These are phyloP conservation scores for Pisolithus orientalis DNA, from an alignment of 768 basidiomycete species.

Conservation along the genomic window DNA sequence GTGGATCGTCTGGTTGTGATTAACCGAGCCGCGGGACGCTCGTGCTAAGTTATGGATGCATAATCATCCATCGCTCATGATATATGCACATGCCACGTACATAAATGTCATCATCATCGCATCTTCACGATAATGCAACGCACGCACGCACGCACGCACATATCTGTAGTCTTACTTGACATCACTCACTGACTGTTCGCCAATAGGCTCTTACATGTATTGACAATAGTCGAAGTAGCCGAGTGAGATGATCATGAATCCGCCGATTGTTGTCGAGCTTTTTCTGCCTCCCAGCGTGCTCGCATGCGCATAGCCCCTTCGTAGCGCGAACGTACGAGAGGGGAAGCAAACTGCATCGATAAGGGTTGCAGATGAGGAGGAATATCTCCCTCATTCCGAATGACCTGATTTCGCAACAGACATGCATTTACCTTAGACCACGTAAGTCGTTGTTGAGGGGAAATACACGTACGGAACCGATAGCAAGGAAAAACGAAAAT, in stretches of 20 bases:
- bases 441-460: neutral
- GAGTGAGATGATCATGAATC: constrained; percentile 6
- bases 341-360: constrained; percentile 49
- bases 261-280: constrained; percentile 19
- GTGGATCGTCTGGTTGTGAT: constrained; percentile 14
- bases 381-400: constrained; percentile 69
- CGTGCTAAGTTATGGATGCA: too few relatives aligned
- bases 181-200: constrained; percentile 5
- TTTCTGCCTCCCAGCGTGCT: constrained; percentile 71
- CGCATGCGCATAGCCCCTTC: constrained; percentile 69
- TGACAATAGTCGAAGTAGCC: constrained; percentile 1
- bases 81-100: too few relatives aligned
- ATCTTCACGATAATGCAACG: neutral
- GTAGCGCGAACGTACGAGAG: constrained; percentile 54
- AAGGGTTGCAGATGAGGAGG: constrained; percentile 60
- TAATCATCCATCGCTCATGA: too few relatives aligned
- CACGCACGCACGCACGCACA: constrained; percentile 4
- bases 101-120: neutral
- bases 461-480: constrained; percentile 66
- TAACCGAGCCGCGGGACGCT: too few relatives aligned
- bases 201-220: neutral
- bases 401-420: constrained; percentile 51
- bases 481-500: constrained; percentile 94
- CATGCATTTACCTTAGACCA: neutral
- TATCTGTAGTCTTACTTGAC: constrained; percentile 7